Conservation (phyloP, 768 basidiomycete species). For the Rhodotorula diobovata region DNA sequence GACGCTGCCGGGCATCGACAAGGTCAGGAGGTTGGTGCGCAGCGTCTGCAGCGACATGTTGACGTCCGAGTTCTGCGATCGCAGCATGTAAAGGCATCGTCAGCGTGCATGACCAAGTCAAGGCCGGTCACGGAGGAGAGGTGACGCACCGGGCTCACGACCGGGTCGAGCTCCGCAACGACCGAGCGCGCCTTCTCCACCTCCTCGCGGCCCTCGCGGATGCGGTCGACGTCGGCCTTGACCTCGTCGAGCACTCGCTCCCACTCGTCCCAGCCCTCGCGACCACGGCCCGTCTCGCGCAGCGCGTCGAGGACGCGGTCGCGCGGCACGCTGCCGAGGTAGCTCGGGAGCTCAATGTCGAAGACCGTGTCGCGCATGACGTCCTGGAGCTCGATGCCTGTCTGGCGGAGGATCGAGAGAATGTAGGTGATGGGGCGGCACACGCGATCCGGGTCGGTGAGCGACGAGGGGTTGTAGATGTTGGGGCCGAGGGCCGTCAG, state of each 20-base stretch:
- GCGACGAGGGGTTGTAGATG: constrained; percentile 27
- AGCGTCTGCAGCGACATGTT: constrained; percentile 57
- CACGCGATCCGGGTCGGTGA: constrained; percentile 16
- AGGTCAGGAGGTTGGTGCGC: constrained; percentile 61
- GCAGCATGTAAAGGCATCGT: too few relatives aligned
- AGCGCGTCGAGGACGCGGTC: constrained; percentile 36
- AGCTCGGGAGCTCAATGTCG: constrained; percentile 28
- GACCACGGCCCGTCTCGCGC: constrained; percentile 10
- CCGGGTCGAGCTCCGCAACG: constrained; percentile 31
- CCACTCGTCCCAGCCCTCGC: constrained; percentile 24
- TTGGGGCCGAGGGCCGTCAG: constrained; percentile 54
- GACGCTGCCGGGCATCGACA: constrained; percentile 61
- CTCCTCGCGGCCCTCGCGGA: constrained; percentile 25
- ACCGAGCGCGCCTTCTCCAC: constrained; percentile 12
- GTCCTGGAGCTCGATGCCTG: constrained; percentile 19
- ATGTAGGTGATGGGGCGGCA: constrained; percentile 27
- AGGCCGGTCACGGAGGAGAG: neutral
- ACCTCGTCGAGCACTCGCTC: constrained; percentile 11
- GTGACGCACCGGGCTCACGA: neutral
- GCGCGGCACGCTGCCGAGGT: constrained; percentile 36
- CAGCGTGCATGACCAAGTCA: too few relatives aligned
- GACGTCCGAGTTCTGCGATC: constrained; percentile 17
- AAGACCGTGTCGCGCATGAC: constrained; percentile 34
- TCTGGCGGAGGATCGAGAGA: constrained; percentile 21
- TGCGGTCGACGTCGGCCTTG: neutral